Percentiles rank a stretch among this genome's conserved stretches.
These are phyloP conservation scores for Rhizopogon sp. DNA, from an alignment of 768 basidiomycete species.

Conservation along the genomic window DNA sequence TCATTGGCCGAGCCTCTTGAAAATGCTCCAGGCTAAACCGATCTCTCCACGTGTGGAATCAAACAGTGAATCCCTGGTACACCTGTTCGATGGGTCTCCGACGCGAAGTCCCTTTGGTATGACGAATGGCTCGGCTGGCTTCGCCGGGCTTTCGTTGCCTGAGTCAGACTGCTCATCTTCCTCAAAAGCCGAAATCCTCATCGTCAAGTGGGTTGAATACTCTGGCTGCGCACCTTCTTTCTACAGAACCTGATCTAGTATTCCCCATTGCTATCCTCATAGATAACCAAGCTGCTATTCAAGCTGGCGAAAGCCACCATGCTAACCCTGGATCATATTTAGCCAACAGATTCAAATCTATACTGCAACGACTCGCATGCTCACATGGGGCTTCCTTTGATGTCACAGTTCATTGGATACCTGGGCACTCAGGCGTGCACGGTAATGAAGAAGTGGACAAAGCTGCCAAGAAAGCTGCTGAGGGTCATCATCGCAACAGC, in stretches of 20 bases:
- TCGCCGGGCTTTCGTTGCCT: conserved; percentile 16
- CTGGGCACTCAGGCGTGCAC: neutral
- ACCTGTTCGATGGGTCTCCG: conserved; percentile 22
- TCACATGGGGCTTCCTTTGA: no score
- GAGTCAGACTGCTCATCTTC: conserved; percentile 22
- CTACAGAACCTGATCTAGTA: neutral
- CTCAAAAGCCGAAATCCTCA: conserved; percentile 20
- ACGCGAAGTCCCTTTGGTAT: conserved; percentile 20
- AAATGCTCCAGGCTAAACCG: conserved; percentile 87
- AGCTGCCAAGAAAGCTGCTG: neutral
- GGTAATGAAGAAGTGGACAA: neutral
- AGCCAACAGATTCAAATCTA: neutral
- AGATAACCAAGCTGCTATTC: conserved; percentile 14
- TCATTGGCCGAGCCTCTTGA: conserved; percentile 75
- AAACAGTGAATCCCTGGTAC: conserved; percentile 60
- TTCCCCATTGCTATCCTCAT: conserved; percentile 3
- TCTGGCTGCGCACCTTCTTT: conserved; percentile 9
- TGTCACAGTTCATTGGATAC: neutral
- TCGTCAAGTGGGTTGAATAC: conserved; percentile 28
- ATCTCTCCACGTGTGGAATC: conserved; percentile 73
- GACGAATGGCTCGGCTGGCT: conserved; percentile 29
- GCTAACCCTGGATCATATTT: neutral
- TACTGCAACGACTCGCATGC: neutral
- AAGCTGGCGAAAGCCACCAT: neutral
- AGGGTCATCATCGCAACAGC: neutral